A percentile compares a stretch with the other conserved stretches of the same genome.
These are phyloP conservation scores for Wickerhamiella parazyma DNA, from an alignment of 805 yeast genomes.

Conservation along the genomic window DNA sequence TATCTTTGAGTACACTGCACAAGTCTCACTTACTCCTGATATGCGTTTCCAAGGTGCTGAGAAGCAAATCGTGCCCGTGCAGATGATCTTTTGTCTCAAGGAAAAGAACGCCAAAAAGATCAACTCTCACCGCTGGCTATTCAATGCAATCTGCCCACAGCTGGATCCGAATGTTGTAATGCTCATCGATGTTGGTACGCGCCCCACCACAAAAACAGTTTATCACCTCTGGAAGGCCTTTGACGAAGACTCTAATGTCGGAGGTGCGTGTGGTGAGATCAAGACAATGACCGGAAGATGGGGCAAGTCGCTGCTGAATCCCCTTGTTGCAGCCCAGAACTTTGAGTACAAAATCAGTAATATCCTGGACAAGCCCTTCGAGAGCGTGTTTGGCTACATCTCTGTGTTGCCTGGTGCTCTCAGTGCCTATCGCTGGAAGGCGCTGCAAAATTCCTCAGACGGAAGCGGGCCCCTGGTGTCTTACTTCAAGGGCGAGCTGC, in stretches of 20 bases:
- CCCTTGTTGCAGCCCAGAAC: constrained; percentile 90
- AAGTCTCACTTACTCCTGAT: constrained; percentile 79
- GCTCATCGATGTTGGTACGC: constrained; percentile 92
- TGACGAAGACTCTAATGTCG: constrained; percentile 90
- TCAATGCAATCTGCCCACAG: constrained; percentile 86
- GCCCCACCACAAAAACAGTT: constrained; percentile 75
- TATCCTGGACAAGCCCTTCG: constrained; percentile 86
- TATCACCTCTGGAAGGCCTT: constrained; percentile 97
- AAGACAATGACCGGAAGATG: constrained; percentile 87
- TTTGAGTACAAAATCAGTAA: constrained; percentile 97
- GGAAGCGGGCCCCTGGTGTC: constrained; percentile 87
- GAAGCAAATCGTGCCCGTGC: constrained; percentile 78
- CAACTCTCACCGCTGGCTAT: constrained; percentile 95
- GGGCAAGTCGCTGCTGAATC: constrained; percentile 70
- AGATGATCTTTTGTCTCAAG: constrained; percentile 79
- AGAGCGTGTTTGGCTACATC: constrained; percentile 83
- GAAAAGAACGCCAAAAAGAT: constrained; percentile 87
- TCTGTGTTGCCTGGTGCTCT: constrained; percentile 92
- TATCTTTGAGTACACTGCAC: constrained; percentile 90
- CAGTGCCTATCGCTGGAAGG: constrained; percentile 85
- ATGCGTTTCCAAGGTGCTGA: constrained; percentile 83
- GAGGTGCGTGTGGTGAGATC: constrained; percentile 98
- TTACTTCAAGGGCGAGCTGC: constrained; percentile 77
- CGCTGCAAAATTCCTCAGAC: constrained; percentile 68
- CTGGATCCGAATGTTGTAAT: constrained; percentile 84